Base-by-base conservation (phyloP, 1,284 basidiomycete genomes). In the Cryptococcus deneoformans region DNA sequence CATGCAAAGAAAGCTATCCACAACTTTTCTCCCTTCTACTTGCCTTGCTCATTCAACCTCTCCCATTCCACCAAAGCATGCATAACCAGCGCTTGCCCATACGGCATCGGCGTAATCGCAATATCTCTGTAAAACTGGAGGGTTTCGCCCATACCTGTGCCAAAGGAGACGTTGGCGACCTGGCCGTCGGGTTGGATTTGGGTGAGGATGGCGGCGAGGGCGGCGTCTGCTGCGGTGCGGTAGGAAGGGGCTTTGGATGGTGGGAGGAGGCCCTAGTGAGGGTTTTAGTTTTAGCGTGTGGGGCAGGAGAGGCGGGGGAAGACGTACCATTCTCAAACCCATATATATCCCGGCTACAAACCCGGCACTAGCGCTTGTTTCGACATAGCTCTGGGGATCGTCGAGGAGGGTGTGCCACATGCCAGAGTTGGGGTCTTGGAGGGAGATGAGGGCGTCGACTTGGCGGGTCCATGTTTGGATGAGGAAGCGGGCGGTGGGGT, bases 401-500 rank as follows among this genome's bases (percentile, higher is more conserved):
- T 83, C 80, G 48, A 87, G 68, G 53, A 86, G 78, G 8, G 85
- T 87, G 66, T 85, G 84, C 84, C 85, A 86, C 10, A 86, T 70
- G 0, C 85, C 85, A 3, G 81, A 80, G 46, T 72, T 62, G 38
- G 63, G 54, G 63, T 86, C 82, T 66, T 86, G 85, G 47, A 73
- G 77, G 46, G 73, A 72, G 39, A 84, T 79, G 35, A 86, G 70
- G 0, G 82, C 82, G 60, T 86, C 80, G 52, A 86, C 80, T 68
- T 86, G 85, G 8, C 81, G 75, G 50, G 75, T 72, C 37, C 84
- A 77, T 1, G 81, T 80, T 3, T 78, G 74, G 14, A 80, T 75
- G n/a, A 86, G 76, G 63, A 81, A 81, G 58, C 77, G 67, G 49
- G 81, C 77, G 16, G 83, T 57, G 10, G 81, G 81, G 29, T 29